Conservation (phyloP, 2,329 filamentous ascomycete genomes). For the Cercospora sp. region DNA sequence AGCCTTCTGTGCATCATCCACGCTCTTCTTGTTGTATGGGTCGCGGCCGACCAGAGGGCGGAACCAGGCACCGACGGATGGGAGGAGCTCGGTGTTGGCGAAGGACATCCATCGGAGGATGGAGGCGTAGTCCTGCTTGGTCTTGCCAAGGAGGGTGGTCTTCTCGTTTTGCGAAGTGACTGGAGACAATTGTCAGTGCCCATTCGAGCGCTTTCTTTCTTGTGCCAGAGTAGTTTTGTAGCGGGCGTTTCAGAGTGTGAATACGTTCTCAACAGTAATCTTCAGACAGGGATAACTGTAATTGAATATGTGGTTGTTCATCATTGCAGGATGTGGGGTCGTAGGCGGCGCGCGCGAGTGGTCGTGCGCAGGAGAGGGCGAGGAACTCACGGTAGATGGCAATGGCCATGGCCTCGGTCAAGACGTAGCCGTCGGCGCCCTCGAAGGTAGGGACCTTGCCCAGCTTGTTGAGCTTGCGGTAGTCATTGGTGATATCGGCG, state of each 20-base stretch:
- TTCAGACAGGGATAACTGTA: constrained; percentile 99
- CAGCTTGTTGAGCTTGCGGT: constrained; percentile 81
- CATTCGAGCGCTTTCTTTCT: background rate
- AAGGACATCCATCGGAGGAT: constrained; percentile 99
- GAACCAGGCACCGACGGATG: constrained; percentile 76
- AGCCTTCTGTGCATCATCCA: constrained; percentile 75
- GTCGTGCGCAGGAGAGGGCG: background rate
- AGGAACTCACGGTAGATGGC: constrained; percentile 88
- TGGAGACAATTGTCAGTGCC: constrained; percentile 43
- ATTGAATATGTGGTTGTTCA: constrained; percentile 60
- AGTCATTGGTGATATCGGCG: constrained; percentile 69
- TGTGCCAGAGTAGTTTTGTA: background rate
- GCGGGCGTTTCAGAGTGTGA: constrained; percentile 74
- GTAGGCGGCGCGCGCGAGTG: background rate
- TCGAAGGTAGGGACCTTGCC: constrained; percentile 92
- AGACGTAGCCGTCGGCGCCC: constrained; percentile 84
- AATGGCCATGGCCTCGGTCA: constrained; percentile 90
- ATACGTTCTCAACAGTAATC: constrained; percentile 76
- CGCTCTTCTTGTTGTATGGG: constrained; percentile 96
- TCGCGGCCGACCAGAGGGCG: constrained; percentile 77
- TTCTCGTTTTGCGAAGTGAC: constrained; percentile 99
- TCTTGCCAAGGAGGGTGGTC: constrained; percentile 98
- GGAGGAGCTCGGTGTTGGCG: constrained; percentile 84
- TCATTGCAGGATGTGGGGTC: constrained; percentile 57
- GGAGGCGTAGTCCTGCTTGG: constrained; percentile 99